These are phyloP conservation scores for Pleurotus djamor DNA, from an alignment of 768 basidiomycete species.

Conservation along the genomic window DNA sequence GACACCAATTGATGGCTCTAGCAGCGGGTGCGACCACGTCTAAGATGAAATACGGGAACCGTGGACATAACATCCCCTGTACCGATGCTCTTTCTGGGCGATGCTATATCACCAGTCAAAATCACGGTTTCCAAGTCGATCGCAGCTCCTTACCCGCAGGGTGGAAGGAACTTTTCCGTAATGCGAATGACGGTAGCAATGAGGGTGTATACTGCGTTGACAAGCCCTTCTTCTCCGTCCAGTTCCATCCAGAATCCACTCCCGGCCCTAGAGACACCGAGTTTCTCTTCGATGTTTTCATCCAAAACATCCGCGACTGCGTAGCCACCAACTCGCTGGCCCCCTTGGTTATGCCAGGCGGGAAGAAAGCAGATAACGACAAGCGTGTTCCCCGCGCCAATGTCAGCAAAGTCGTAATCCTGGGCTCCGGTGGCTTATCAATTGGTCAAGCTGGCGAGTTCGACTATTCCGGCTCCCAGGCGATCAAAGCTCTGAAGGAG, in stretches of 20 bases:
- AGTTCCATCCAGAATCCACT: slow-evolving; percentile 98
- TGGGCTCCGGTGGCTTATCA: slow-evolving; percentile 96
- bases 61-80: slow-evolving; percentile 98
- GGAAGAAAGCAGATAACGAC: slow-evolving; percentile 83
- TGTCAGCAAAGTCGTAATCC: slow-evolving; percentile 92
- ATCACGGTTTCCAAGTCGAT: slow-evolving; percentile 97
- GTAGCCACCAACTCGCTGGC: slow-evolving; percentile 49
- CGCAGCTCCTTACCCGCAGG: slow-evolving; percentile 69
- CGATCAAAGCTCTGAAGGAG: slow-evolving; percentile 98
- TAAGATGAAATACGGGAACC: slow-evolving; percentile 99
- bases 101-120: slow-evolving; percentile 99
- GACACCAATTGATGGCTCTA: slow-evolving; percentile 94
- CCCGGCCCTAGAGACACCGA: slow-evolving; percentile 98
- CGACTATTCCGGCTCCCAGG: slow-evolving; percentile 99
- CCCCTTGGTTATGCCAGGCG: slow-evolving; percentile 72
- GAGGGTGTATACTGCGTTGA: slow-evolving; percentile 94
- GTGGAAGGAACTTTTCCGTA: slow-evolving; percentile 94
- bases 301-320: slow-evolving; percentile 81
- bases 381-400: slow-evolving; percentile 65
- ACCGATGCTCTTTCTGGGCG: slow-evolving; percentile 91
- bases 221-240: slow-evolving; percentile 97
- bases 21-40: slow-evolving; percentile 93
- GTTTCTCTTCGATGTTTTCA: slow-evolving; percentile 98
- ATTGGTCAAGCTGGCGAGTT: slow-evolving; percentile 99
- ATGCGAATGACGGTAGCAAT: slow-evolving; percentile 97